Evolutionary conservation across 2,329 filamentous ascomycete species (phyloP), one percentile per base, ranked within the genome.

Genomic region (Geoglossum cookeanum): DNA sequence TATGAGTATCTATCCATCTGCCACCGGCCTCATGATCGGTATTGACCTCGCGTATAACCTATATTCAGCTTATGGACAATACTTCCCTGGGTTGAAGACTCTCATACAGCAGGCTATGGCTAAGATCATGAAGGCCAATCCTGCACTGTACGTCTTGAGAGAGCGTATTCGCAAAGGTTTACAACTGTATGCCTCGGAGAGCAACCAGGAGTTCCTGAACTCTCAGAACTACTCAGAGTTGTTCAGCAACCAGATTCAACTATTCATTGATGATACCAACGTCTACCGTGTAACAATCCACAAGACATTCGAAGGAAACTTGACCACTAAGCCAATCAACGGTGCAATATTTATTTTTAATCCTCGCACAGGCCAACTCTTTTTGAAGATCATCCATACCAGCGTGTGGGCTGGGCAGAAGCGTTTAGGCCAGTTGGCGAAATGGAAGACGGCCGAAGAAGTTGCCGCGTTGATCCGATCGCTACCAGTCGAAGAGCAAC

Each of bases 341-440:
- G 92, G 92, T 68, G 92, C 94, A 51, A 97, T 98, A 68, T 98
- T 98, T 76, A 98, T 98, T 68, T 97, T 98, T 80, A 98, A 98
- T 69, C 92, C 94, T n/a, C 82, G 91, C 59, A 98, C 92, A 56
- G 92, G 92, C 55, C 92, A 98, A 67, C 73, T 98, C 44, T 98
- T 98, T 81, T 72, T 98, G 67, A 98, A 98, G 78, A 97, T 98
- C 64, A 98, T 98, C 63, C 94, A 98, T 72, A 98, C 92, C 1
- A 96, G 90, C 67, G 94, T 98, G 32, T 98, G 92, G 92, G 92
- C 92, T 55, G 92, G 92, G 57, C 92, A 98, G 72, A 98, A 98
- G 72, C 94, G 92, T 86, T 81, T 98, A 35, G 94, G 94, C 63
- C 92, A 98, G 70, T 74, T 98, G 63, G 92, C 92, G 52, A 98